phyloP scores from a whole-genome alignment of 2,329 filamentous ascomycete species.

The Cryphonectria japonica region DNA sequence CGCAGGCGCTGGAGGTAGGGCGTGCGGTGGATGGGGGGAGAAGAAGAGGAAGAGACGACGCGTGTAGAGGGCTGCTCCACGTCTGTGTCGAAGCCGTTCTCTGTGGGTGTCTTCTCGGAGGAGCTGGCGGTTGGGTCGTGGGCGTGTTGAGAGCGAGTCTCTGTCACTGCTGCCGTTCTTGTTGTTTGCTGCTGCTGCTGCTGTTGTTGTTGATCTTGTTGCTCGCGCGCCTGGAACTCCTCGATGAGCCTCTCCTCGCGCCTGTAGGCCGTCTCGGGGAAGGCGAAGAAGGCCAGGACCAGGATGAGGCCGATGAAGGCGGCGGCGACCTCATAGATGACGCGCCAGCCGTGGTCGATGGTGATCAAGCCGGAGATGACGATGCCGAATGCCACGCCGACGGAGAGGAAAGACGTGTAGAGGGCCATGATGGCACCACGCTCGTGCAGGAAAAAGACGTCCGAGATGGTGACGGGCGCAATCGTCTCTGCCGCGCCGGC shows the following conservation, averaged over 20 bases:
- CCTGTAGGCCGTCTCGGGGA: slow-evolving; percentile 58
- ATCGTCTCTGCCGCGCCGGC: slow-evolving; percentile 57
- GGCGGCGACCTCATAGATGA: slow-evolving; percentile 55
- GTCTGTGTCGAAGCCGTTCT: slow-evolving; percentile 21
- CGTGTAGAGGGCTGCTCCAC: slow-evolving; percentile 24
- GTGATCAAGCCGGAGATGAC: slow-evolving; percentile 52
- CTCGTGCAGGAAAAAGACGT: slow-evolving; percentile 62
- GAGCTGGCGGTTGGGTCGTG: slow-evolving; percentile 7
- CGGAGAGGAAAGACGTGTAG: slow-evolving; percentile 46
- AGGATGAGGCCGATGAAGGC: slow-evolving; percentile 54
- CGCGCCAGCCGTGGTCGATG: slow-evolving; percentile 52
- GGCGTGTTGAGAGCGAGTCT: neutral
- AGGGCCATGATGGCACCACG: slow-evolving; percentile 55
- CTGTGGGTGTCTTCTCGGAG: slow-evolving; percentile 17
- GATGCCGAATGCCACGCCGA: slow-evolving; percentile 48
- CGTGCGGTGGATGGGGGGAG: slow-evolving; percentile 31
- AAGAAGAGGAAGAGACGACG: neutral
- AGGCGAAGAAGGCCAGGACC: slow-evolving; percentile 54
- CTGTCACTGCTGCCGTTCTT: too few species aligned
- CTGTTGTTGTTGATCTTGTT: slow-evolving; percentile 28
- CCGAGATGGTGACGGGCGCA: slow-evolving; percentile 55
- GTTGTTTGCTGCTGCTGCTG: slow-evolving; percentile 27
- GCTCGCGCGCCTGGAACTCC: slow-evolving; percentile 29
- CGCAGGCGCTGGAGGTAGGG: slow-evolving; percentile 43
- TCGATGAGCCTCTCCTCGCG: slow-evolving; percentile 34